Percentiles rank a stretch among this genome's conserved stretches.
Conservation (phyloP, 1,139 yeast species). For the Pneumocystis canis region DNA sequence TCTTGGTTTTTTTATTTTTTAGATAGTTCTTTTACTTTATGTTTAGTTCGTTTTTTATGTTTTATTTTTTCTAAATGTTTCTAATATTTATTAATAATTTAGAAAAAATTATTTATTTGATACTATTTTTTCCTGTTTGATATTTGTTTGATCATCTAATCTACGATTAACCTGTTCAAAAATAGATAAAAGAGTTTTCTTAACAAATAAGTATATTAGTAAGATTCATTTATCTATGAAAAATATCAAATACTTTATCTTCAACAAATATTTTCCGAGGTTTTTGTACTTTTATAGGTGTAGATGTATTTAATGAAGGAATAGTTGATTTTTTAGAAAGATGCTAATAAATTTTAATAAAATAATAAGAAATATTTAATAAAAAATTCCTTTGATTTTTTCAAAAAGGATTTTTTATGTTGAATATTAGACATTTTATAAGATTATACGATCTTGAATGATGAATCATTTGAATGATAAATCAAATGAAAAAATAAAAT, state of each 20-base stretch:
- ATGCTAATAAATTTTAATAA: neutral
- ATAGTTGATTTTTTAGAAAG: neutral
- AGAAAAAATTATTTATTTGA: neutral
- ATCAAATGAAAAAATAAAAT: too few species aligned
- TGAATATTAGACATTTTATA: neutral
- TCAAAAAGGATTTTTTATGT: neutral
- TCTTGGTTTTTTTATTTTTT: neutral
- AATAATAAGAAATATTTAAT: neutral
- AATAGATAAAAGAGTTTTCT: neutral
- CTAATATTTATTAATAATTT: neutral
- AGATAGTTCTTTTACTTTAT: neutral
- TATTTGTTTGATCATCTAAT: neutral
- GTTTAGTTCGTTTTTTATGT: neutral
- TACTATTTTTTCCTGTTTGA: neutral
- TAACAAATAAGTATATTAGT: neutral
- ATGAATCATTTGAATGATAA: too few species aligned
- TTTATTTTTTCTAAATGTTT: neutral
- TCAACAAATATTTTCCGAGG: neutral
- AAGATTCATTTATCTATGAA: neutral
- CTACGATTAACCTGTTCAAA: neutral
- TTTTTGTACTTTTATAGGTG: neutral
- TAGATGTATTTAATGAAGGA: neutral
- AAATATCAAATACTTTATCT: neutral
- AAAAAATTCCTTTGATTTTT: neutral
- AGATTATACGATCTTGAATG: neutral